Percentiles rank a stretch among this genome's conserved stretches.
Evolutionary conservation across 129 eudicot genomes (phyloP).

Genomic region (Mikania micrantha): DNA sequence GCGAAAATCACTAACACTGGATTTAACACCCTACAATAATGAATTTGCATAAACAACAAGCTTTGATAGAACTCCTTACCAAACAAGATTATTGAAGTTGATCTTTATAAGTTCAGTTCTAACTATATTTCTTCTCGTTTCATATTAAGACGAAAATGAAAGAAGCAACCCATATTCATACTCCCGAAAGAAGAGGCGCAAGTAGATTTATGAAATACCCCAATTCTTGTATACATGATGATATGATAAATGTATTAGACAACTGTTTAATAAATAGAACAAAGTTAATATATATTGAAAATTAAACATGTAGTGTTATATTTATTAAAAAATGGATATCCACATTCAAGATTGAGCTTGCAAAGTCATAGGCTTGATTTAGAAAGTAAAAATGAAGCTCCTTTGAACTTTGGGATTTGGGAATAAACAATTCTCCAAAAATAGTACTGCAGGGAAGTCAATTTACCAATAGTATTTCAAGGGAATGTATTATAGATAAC

Average conservation of each 20-base stretch:
- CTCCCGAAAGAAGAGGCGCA: constrained; percentile 5
- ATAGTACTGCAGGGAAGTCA: background rate
- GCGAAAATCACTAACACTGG: constrained; percentile 54
- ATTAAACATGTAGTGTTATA: background rate
- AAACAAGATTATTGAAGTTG: background rate
- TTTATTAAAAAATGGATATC: background rate
- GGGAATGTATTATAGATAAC: constrained; percentile 44
- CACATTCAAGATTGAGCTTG: constrained; percentile 6
- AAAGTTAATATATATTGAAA: background rate
- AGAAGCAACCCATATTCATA: background rate
- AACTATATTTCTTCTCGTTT: background rate
- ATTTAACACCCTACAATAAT: constrained; percentile 62
- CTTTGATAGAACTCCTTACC: constrained; percentile 1
- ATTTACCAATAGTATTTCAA: constrained; percentile 67
- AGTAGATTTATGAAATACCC: background rate
- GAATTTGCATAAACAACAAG: constrained; percentile 15
- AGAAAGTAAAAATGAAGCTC: background rate
- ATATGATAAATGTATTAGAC: background rate
- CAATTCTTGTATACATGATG: background rate
- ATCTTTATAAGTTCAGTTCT: background rate
- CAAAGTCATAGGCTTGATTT: constrained; percentile 11
- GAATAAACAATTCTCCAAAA: background rate
- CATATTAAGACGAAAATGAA: background rate
- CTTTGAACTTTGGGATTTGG: background rate
- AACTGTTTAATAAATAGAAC: background rate